A percentile compares a stretch with the other conserved stretches of the same genome.
Evolutionary conservation across 257 asterid genomes (phyloP).

Genomic region (Penstemon barbatus): DNA sequence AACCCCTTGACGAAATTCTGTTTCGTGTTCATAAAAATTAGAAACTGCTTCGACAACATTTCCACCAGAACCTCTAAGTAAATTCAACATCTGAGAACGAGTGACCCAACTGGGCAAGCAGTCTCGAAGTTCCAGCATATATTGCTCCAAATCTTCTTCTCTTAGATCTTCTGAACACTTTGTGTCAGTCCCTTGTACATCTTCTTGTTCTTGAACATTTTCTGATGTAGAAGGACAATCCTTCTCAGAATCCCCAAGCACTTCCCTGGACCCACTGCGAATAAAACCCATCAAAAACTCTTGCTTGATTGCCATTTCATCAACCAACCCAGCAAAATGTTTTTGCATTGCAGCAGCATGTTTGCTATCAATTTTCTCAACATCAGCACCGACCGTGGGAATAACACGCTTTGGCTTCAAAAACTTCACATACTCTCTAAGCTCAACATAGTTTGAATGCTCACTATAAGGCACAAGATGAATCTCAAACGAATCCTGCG

Average conservation of each 20-base stretch:
- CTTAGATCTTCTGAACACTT: slow-evolving; percentile 33
- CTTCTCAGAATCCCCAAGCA: slow-evolving; percentile 38
- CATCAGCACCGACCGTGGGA: slow-evolving; percentile 88
- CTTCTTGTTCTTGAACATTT: slow-evolving; percentile 31
- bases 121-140: slow-evolving; percentile 55
- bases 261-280: slow-evolving; percentile 38
- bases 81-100: slow-evolving; percentile 62
- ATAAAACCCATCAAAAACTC: slow-evolving; percentile 70
- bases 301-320: slow-evolving; percentile 84
- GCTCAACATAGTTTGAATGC: slow-evolving; percentile 86
- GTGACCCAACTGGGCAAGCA: slow-evolving; percentile 91
- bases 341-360: slow-evolving; percentile 62
- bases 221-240: slow-evolving; percentile 24
- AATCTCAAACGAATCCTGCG: slow-evolving; percentile 72
- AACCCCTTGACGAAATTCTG: slow-evolving; percentile 69
- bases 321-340: slow-evolving; percentile 86
- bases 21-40: slow-evolving; percentile 80
- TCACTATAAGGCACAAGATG: slow-evolving; percentile 98
- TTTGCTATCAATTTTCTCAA: slow-evolving; percentile 82
- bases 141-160: slow-evolving; percentile 51
- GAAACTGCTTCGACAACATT: slow-evolving; percentile 83
- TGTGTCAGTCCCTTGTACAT: slow-evolving; percentile 33
- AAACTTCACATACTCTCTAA: slow-evolving; percentile 77
- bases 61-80: slow-evolving; percentile 53
- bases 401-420: slow-evolving; percentile 82